Percentiles rank a stretch among this genome's conserved stretches.
phyloP scores from a whole-genome alignment of 2,329 filamentous ascomycete genomes.

The Uncinocarpus reesii region DNA sequence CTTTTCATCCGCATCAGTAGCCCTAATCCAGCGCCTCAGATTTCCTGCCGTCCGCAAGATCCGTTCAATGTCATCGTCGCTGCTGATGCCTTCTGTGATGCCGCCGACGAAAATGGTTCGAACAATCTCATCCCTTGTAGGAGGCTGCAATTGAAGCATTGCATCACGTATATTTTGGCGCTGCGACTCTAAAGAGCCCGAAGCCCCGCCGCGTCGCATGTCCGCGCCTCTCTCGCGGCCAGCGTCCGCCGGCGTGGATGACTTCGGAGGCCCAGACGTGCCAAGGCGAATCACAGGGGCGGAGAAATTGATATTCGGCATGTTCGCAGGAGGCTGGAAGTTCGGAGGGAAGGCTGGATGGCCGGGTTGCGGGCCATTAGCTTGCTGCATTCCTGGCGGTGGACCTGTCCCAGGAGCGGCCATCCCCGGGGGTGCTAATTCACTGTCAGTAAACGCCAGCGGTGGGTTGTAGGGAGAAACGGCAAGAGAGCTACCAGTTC shows the following conservation, averaged over 20 bases:
- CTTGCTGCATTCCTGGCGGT: constrained; percentile 67
- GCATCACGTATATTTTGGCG: constrained; percentile 57
- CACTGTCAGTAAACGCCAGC: constrained; percentile 15
- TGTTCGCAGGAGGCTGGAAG: constrained; percentile 81
- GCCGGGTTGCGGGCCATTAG: constrained; percentile 62
- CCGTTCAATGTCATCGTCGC: constrained; percentile 67
- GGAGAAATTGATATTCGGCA: constrained; percentile 97
- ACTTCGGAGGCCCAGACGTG: constrained; percentile 57
- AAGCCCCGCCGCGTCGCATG: constrained; percentile 40
- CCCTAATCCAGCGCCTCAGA: constrained; percentile 75
- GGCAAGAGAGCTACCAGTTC: constrained; percentile 55
- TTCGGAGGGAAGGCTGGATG: constrained; percentile 69
- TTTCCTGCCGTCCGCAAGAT: constrained; percentile 68
- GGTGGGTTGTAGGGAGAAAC: constrained; percentile 3
- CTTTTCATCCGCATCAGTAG: constrained; percentile 67
- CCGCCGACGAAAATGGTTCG: constrained; percentile 84
- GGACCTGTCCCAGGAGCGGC: constrained; percentile 66
- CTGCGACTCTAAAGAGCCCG: constrained; percentile 53
- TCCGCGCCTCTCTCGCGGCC: constrained; percentile 38
- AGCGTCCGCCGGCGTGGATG: constrained; percentile 36
- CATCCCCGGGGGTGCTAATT: constrained; percentile 71
- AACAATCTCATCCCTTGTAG: constrained; percentile 80
- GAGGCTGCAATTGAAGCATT: constrained; percentile 64
- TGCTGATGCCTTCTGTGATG: constrained; percentile 66
- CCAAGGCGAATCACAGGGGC: constrained; percentile 92